Evolutionary conservation across 148 eudicot species (phyloP).

Genomic region (Camellia granthamiana): DNA sequence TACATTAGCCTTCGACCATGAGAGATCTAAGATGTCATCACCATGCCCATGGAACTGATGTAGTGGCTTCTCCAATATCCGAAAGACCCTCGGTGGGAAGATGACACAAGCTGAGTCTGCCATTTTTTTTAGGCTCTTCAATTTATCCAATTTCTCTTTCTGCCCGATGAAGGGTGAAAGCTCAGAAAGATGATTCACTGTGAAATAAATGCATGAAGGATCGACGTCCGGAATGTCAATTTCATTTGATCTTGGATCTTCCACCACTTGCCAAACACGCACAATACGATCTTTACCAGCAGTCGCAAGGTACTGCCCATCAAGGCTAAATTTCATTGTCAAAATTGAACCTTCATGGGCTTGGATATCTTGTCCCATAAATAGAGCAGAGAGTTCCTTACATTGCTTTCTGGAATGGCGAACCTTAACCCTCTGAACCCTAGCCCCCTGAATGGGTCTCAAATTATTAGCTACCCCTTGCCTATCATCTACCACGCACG

Average conservation of each 20-base stretch:
- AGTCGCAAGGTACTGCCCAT: constrained; percentile 76
- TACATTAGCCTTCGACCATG: constrained; percentile 75
- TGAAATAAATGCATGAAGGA: constrained; percentile 73
- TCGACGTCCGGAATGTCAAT: constrained; percentile 69
- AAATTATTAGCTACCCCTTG: constrained; percentile 27
- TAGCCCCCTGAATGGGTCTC: constrained; percentile 23
- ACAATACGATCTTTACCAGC: constrained; percentile 88
- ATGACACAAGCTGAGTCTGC: constrained; percentile 82
- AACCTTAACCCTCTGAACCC: constrained; percentile 63
- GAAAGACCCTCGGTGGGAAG: constrained; percentile 78
- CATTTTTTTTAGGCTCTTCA: constrained; percentile 40
- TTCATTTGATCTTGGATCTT: constrained; percentile 58
- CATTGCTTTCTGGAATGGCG: constrained; percentile 49
- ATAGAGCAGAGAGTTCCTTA: constrained; percentile 81
- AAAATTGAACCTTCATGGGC: constrained; percentile 86
- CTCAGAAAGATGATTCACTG: constrained; percentile 60
- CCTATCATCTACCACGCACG: constrained; percentile 43
- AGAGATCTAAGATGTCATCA: constrained; percentile 73
- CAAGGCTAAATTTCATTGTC: constrained; percentile 86
- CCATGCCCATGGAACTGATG: constrained; percentile 73
- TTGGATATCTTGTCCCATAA: constrained; percentile 66
- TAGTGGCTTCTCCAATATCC: constrained; percentile 69
- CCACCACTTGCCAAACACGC: constrained; percentile 80
- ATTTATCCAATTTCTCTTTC: constrained; percentile 44
- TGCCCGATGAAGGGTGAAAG: constrained; percentile 46